A percentile compares a stretch with the other conserved stretches of the same genome.
These are phyloP conservation scores for Apophysomyces elegans DNA, from an alignment of 371 early-diverging fungal genomes.

Conservation along the genomic window DNA sequence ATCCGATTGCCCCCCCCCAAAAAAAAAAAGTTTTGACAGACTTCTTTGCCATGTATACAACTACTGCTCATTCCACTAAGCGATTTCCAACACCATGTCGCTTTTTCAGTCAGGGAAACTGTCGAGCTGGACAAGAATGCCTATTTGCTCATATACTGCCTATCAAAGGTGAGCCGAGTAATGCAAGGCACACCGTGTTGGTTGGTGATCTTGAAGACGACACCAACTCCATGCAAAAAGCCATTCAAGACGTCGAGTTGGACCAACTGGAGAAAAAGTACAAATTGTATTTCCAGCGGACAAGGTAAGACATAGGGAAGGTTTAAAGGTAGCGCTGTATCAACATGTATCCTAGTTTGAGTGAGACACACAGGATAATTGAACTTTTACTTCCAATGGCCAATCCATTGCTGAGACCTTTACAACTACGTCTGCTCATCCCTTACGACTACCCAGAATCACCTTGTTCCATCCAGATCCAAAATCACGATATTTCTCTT, in stretches of 20 bases:
- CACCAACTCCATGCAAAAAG: constrained; percentile 38
- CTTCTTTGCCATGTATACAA: constrained; percentile 20
- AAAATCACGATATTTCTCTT: constrained; percentile 26
- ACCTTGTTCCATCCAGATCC: constrained; percentile 41
- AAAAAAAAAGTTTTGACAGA: no score
- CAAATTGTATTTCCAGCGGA: constrained; percentile 23
- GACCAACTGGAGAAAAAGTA: constrained; percentile 46
- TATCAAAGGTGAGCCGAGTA: constrained; percentile 30
- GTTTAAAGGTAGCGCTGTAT: neutral
- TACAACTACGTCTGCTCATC: constrained; percentile 36
- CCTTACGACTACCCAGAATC: constrained; percentile 43
- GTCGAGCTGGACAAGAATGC: constrained; percentile 53
- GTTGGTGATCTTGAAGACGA: constrained; percentile 28
- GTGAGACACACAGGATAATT: constrained; percentile 24
- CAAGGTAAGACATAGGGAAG: constrained; percentile 23
- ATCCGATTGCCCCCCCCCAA: no score
- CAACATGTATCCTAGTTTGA: constrained; percentile 1
- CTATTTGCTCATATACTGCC: constrained; percentile 53
- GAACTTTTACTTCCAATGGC: constrained; percentile 30
- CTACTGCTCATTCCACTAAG: constrained; percentile 31
- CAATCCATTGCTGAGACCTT: neutral
- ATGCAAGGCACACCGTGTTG: constrained; percentile 24
- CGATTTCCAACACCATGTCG: constrained; percentile 54
- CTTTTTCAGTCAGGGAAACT: constrained; percentile 49
- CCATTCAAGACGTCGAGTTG: constrained; percentile 45